Base-by-base conservation (phyloP, 2,329 filamentous ascomycete species). In the Geosmithia putterillii region DNA sequence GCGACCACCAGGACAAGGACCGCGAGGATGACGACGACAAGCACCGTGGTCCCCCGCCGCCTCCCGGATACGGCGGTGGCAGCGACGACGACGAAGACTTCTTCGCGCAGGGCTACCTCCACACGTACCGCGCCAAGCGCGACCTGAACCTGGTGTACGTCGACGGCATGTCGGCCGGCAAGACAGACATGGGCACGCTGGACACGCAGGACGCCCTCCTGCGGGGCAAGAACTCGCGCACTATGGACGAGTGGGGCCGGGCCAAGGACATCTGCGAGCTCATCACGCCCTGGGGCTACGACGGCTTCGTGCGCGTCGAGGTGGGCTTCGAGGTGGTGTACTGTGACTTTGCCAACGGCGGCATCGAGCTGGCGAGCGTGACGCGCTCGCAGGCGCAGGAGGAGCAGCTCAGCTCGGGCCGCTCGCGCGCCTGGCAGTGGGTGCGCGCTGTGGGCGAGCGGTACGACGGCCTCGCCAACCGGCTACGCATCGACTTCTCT, bases 271-370 rank as follows among this genome's bases (percentile, higher is more conserved):
- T 84, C 2, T 86, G 83, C 55, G 57, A 67, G 0, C 50, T 81
- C 9, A 67, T 73, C 9, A 57, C 38, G 46, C 57, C 51, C 43
- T 75, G 56, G 79, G 73, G 73, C 9, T 66, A 83, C n/a, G 75
- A 84, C 51, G 79, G 78, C 0, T 64, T 84, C 19, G 58, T 86
- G 2, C 71, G 81, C 10, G 80, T 80, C 70, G 82, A 86, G 53
- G 70, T 71, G 17, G 82, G 82, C 0, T 85, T 85, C 49, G 82
- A 86, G 57, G 67, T 83, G 43, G 81, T 86, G 41, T 63, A 81
- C 18, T 86, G 81, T 55, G 63, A 79, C 43, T 86, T 86, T 39
- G 49, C 51, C 9, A 49, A 61, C 3, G 66, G 66, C 1, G 47
- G 75, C 10, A 54, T 62, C 17, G 52, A 63, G 18, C 46, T 67